Conservation (phyloP, 1,284 basidiomycete species). For the Leccinum griseonigrum region DNA sequence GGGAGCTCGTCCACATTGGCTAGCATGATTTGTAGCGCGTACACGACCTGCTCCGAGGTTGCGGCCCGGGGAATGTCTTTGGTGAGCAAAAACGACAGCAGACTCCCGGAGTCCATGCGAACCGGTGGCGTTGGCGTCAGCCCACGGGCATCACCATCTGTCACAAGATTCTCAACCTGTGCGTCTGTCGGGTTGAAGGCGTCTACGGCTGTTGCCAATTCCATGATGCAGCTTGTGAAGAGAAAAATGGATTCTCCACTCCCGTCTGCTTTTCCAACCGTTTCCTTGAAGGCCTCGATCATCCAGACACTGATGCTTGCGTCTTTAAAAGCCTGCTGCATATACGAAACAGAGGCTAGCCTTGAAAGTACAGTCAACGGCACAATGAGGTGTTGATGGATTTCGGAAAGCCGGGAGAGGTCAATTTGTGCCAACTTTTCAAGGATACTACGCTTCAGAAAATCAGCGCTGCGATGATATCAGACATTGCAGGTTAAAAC, state of each 20-base stretch:
- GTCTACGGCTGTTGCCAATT: slow-evolving; percentile 1
- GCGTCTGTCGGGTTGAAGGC: neutral
- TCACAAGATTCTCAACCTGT: neutral
- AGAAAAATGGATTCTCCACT: neutral
- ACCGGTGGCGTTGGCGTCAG: neutral
- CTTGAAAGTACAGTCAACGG: slow-evolving; percentile 7
- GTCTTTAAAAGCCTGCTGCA: neutral
- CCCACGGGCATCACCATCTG: neutral
- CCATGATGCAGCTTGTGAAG: slow-evolving; percentile 4
- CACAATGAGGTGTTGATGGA: slow-evolving; percentile 5
- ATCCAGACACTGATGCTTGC: neutral
- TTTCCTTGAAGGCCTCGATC: slow-evolving; percentile 1
- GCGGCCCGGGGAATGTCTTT: neutral
- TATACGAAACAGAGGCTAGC: neutral
- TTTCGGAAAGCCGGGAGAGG: neutral
- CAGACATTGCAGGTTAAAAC: neutral
- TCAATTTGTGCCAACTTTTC: neutral
- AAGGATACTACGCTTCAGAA: neutral
- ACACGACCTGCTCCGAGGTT: neutral
- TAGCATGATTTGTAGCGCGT: slow-evolving; percentile 4
- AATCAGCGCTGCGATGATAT: neutral
- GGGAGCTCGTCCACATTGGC: slow-evolving; percentile 3
- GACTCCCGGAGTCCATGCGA: slow-evolving; percentile 2
- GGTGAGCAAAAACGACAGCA: slow-evolving; percentile 6
- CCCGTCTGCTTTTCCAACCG: neutral